Evolutionary conservation across 495 filamentous ascomycete species (phyloP).

Genomic region (Stereocaulon alpinum): DNA sequence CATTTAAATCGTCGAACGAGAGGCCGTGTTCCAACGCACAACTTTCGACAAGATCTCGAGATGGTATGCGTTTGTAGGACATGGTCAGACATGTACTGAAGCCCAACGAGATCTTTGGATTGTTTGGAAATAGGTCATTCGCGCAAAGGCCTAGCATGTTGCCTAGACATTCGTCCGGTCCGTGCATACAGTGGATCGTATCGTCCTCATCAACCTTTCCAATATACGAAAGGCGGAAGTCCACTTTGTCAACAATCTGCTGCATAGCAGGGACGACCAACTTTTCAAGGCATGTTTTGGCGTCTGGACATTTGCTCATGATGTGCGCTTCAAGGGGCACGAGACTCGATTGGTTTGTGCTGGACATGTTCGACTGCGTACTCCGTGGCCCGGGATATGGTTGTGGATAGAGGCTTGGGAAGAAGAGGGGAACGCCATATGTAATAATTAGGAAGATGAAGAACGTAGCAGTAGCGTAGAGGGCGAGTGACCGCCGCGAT

Average conservation of each 20-base stretch:
- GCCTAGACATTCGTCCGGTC: conserved; percentile 81
- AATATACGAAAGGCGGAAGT: conserved; percentile 86
- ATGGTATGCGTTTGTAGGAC: conserved; percentile 64
- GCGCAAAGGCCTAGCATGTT: conserved; percentile 93
- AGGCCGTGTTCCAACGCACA: conserved; percentile 86
- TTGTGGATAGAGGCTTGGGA: neutral
- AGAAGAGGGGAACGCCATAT: conserved; percentile 5
- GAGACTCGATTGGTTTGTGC: conserved; percentile 23
- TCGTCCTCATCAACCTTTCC: conserved; percentile 42
- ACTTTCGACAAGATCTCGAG: conserved; percentile 60
- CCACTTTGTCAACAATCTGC: conserved; percentile 66
- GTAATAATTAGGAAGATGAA: conserved; percentile 11
- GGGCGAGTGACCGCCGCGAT: neutral
- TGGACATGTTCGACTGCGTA: neutral
- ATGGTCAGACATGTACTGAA: conserved; percentile 80
- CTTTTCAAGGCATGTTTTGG: conserved; percentile 66
- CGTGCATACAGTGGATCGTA: conserved; percentile 76
- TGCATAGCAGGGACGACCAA: conserved; percentile 82
- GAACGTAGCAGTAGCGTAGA: conserved; percentile 3
- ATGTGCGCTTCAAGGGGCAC: conserved; percentile 85
- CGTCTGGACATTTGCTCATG: conserved; percentile 93
- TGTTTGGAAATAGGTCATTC: conserved; percentile 58
- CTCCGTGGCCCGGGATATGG: neutral
- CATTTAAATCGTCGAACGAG: conserved; percentile 71
- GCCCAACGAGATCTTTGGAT: conserved; percentile 76